These are phyloP conservation scores for Termitomyces titanicus DNA, from an alignment of 768 basidiomycete species.

Conservation along the genomic window DNA sequence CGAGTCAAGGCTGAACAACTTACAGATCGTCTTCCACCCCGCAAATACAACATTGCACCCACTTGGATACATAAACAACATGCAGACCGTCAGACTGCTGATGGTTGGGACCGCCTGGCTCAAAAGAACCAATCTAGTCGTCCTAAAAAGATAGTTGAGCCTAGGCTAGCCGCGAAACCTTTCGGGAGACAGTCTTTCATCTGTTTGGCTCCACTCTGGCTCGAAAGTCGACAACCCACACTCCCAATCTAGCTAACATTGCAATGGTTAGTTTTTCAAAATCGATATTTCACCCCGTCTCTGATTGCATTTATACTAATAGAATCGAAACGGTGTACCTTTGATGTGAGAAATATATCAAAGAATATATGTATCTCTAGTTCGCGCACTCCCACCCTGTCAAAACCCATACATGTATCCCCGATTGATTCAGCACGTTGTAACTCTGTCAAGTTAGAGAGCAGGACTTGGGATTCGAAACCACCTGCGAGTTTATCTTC, in stretches of 20 bases:
- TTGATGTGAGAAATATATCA: too few species aligned
- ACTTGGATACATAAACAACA: constrained; percentile 15
- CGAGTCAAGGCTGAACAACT: constrained; percentile 3
- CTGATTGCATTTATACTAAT: neutral
- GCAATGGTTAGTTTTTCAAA: neutral
- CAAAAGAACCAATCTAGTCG: neutral
- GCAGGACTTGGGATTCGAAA: neutral
- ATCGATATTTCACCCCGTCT: neutral
- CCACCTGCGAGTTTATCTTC: constrained; percentile 67
- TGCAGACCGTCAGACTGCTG: neutral
- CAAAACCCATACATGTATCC: constrained; percentile 1
- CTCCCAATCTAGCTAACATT: neutral
- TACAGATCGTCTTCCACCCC: neutral
- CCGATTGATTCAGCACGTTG: constrained; percentile 19
- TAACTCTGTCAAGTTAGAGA: too few species aligned
- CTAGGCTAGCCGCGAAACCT: neutral
- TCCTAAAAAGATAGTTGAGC: neutral
- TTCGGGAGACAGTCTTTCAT: neutral
- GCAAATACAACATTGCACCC: constrained; percentile 13
- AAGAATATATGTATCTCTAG: neutral
- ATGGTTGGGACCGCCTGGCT: constrained; percentile 8
- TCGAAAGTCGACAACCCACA: neutral
- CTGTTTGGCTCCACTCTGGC: constrained; percentile 4
- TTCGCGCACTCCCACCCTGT: neutral
- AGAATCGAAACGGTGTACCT: neutral